Base-by-base conservation (phyloP, 176 grass and related monocot genomes). In the Eleusine coracana region DNA sequence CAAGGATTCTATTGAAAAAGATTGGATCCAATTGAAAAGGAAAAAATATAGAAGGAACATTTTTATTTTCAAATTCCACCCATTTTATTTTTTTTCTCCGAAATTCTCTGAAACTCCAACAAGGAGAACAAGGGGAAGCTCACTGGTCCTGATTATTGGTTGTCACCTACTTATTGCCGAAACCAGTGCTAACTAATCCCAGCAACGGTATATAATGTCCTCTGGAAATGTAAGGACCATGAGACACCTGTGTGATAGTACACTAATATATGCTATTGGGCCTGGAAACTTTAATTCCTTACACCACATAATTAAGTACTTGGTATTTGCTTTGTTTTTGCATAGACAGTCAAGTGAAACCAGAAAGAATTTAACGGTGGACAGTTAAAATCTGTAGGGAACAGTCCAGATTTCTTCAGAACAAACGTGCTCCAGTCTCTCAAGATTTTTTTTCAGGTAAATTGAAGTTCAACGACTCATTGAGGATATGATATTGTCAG, bases 181-280 rank as follows among this genome's bases (percentile, higher is more conserved):
- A 7, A 50, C 66, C 76, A 58, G 55, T 74, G 61, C 68, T 79
- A 74, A 48, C 69, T 27, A 68, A 75, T 82, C 48, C 73, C 20
- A 58, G 56, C 45, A 46, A 71, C 51, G 44, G 66, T 63, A 42
- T 52, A 66, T 9, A 71, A 71, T 77, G 73, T 25, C 70, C 9
- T 29, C 65, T 45, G 44, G 60, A 71, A 82, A 16, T 60, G 21
- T 37, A 62, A 85, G 71, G 77, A 56, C 65, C 55, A 81, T 71
- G 56, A 81, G 45, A 10, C 65, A 71, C 52, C 80, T 89, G 52
- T 74, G 68, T 41, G 56, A 74, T 62, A 12, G 31, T 34, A 15
- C 48, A 23, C 10, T 59, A 10, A 27, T 28, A 13, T 71, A 37
- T 71, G 8, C 40, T 45, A 6, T 21, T 81, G 20, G 72, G 6